Evolutionary conservation across 2,329 filamentous ascomycete species (phyloP), one percentile per base, ranked within the genome.

Genomic region (Scopulariopsis brevicaulis): DNA sequence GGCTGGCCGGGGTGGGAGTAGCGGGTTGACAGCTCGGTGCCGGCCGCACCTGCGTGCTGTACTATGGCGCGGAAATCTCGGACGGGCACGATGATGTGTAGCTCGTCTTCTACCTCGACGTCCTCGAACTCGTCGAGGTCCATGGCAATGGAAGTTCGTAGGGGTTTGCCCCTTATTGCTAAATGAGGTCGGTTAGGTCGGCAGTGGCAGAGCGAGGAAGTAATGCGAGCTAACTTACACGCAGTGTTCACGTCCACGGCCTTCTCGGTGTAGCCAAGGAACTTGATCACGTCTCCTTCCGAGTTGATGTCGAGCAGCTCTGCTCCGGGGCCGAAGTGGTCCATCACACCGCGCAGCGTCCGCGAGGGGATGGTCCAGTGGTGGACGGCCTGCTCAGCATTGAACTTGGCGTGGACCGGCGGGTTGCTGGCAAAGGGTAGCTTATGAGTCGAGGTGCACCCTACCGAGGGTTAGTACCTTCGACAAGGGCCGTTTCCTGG

Each of bases 31-130:
- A 92, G 74, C 53, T 81, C 78, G n/a, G 82, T 83, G 56, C 83
- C 83, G 6, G 85, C 78, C 25, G 84, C 83, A 25, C 85, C 85
- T 11, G 89, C 88, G 69, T 93, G 89, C 37, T 84, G 80, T 56
- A 91, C 83, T 57, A 92, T 89, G 37, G 88, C 85, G 55, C 88
- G 85, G 68, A 92, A 92, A 69, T 93, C 89, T 65, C 90, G 91
- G 66, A 93, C 87, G 64, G 84, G 89, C 66, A 92, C 87, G 59
- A 90, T 82, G 64, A 91, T 88, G 66, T 91, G 89, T 59, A 91
- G 78, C 55, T 86, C 85, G 60, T 89, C 83, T 66, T 90, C 84
- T 34, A 90, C 84, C 24, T 82, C 77, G 60, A 92, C 89, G 56
- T 86, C 80, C 59, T 89, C 84, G 65, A 93, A 93, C 63, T 92